Percentiles rank a stretch among this genome's conserved stretches.
Evolutionary conservation across 305 asterid species (phyloP).

Genomic region (Stenogyne calaminthoides): DNA sequence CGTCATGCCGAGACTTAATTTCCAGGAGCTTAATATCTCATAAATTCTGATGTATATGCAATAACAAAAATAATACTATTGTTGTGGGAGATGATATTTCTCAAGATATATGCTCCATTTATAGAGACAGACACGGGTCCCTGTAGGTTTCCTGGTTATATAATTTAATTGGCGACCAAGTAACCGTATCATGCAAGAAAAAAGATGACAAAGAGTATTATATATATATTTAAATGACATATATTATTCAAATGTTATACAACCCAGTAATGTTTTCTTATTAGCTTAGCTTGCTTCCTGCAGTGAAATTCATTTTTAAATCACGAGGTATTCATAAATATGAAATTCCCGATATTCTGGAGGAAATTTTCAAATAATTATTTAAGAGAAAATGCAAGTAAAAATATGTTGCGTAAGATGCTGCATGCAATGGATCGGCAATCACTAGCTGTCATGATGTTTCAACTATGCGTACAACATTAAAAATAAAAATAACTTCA

Average conservation of each 20-base stretch:
- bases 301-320: conserved; percentile 11
- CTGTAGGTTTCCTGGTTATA: neutral
- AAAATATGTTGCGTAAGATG: neutral
- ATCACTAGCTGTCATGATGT: too few relatives aligned
- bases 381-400: neutral
- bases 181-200: conserved; percentile 27
- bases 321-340: neutral
- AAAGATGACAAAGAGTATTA: neutral
- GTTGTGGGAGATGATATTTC: neutral
- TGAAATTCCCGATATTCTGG: neutral
- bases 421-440: too few relatives aligned
- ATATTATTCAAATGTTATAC: neutral
- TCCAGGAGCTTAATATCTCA: neutral
- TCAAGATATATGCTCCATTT: neutral
- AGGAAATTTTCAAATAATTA: neutral
- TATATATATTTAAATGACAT: neutral
- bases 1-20: conserved; percentile 29
- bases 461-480: too few relatives aligned
- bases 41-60: neutral
- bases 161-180: conserved; percentile 30
- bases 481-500: too few relatives aligned
- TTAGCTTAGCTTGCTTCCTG: conserved; percentile 18
- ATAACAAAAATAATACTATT: neutral
- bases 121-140: conserved; percentile 16
- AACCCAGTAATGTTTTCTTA: neutral